Evolutionary conservation across 768 basidiomycete genomes (phyloP).

Genomic region (Lactarius sp.): DNA sequence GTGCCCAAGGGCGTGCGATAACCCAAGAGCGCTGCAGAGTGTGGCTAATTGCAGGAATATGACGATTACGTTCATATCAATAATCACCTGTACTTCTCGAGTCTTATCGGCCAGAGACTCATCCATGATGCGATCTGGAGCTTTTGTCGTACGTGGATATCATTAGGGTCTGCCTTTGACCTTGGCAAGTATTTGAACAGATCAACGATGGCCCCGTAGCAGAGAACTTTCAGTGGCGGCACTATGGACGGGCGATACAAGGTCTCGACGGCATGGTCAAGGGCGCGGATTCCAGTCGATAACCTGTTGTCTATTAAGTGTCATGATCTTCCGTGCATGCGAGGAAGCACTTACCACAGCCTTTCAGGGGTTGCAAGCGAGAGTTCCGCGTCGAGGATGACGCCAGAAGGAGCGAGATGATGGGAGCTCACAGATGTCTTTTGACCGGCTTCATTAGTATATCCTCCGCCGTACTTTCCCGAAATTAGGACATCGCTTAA

Average conservation of each 20-base stretch:
- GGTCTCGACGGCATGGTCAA: conserved; percentile 74
- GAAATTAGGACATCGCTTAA: not conserved
- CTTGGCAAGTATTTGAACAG: conserved; percentile 69
- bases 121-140: conserved; percentile 76
- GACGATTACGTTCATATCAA: not conserved
- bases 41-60: not conserved
- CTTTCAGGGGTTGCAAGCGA: conserved; percentile 68
- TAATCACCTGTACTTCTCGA: conserved; percentile 49
- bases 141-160: conserved; percentile 58
- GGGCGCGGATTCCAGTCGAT: conserved; percentile 71
- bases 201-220: conserved; percentile 62
- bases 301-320: conserved; percentile 41
- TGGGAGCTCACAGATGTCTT: conserved; percentile 56
- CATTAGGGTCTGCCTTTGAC: conserved; percentile 53
- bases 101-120: conserved; percentile 65
- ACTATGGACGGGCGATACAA: conserved; percentile 55
- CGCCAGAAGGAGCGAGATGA: conserved; percentile 59
- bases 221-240: conserved; percentile 57
- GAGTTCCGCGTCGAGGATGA: conserved; percentile 74
- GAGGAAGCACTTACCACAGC: conserved; percentile 50
- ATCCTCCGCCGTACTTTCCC: conserved; percentile 59
- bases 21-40: conserved; percentile 51
- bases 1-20: conserved; percentile 74
- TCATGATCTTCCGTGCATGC: conserved; percentile 4
- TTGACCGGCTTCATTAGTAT: conserved; percentile 60